Evolutionary conservation across 2,329 filamentous ascomycete species (phyloP).

Genomic region (Aspergillus sp.): DNA sequence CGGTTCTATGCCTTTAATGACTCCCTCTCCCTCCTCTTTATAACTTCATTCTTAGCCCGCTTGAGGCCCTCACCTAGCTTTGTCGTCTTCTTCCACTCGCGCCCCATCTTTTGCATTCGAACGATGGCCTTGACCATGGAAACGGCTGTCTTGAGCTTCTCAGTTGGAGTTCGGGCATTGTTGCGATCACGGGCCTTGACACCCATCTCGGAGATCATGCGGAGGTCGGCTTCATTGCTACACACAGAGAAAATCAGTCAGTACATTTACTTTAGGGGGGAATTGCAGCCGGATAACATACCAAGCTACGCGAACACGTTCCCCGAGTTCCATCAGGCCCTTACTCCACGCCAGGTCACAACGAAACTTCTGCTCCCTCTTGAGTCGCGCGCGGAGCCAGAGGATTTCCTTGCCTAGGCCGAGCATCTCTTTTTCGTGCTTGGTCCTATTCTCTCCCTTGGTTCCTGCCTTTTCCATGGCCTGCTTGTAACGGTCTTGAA

Average conservation of each 20-base stretch:
- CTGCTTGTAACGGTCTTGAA: constrained; percentile 64
- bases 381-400: constrained; percentile 80
- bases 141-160: constrained; percentile 45
- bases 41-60: constrained; percentile 42
- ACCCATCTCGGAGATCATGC: constrained; percentile 81
- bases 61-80: constrained; percentile 46
- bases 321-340: constrained; percentile 79
- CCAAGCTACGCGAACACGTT: constrained; percentile 66
- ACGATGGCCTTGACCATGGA: constrained; percentile 44
- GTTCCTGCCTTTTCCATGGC: constrained; percentile 50
- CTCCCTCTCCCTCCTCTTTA: constrained; percentile 37
- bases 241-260: constrained; percentile 26
- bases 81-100: constrained; percentile 46
- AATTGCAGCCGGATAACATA: constrained; percentile 53
- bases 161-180: constrained; percentile 35
- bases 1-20: constrained; percentile 12
- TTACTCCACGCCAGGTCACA: constrained; percentile 83
- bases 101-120: constrained; percentile 47
- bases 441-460: constrained; percentile 45
- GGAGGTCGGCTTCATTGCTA: constrained; percentile 90
- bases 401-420: constrained; percentile 87
- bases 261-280: constrained; percentile 10
- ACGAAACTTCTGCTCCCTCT: constrained; percentile 77
- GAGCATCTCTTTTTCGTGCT: constrained; percentile 65
- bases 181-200: constrained; percentile 49